These are phyloP conservation scores for Cordyceps cicadae DNA, from an alignment of 2,329 filamentous ascomycete genomes.

Conservation along the genomic window DNA sequence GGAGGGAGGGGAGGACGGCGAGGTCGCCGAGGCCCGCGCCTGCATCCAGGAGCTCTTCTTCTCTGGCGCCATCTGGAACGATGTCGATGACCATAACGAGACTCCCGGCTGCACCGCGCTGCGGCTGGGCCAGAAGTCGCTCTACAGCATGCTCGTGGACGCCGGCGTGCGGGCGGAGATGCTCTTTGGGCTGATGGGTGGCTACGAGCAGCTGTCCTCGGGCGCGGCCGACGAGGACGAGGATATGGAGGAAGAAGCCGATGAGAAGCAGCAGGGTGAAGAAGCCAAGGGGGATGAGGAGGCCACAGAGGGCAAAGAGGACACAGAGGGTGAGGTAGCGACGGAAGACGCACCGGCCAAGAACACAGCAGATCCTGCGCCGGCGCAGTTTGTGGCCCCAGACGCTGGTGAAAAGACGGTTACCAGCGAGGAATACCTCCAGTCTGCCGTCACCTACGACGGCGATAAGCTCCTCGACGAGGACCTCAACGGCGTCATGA, in stretches of 20 bases:
- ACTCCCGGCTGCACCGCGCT: slow-evolving; percentile 84
- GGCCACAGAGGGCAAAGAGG: neutral
- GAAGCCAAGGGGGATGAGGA: slow-evolving; percentile 7
- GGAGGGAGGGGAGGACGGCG: slow-evolving; percentile 29
- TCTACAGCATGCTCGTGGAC: slow-evolving; percentile 80
- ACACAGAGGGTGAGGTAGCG: neutral
- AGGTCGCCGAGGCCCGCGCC: slow-evolving; percentile 53
- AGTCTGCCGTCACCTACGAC: slow-evolving; percentile 56
- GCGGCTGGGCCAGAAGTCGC: slow-evolving; percentile 54
- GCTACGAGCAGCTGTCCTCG: slow-evolving; percentile 65
- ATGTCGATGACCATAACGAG: slow-evolving; percentile 76
- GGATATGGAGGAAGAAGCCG: slow-evolving; percentile 26
- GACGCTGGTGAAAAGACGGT: slow-evolving; percentile 37
- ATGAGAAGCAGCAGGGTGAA: slow-evolving; percentile 20
- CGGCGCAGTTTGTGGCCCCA: slow-evolving; percentile 25
- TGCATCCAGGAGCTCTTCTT: slow-evolving; percentile 71
- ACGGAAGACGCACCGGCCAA: neutral
- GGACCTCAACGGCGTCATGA: slow-evolving; percentile 81
- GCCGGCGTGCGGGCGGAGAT: slow-evolving; percentile 88
- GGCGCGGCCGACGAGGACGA: slow-evolving; percentile 41
- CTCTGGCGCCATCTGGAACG: slow-evolving; percentile 95
- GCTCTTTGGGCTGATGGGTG: slow-evolving; percentile 71
- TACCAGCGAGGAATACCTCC: slow-evolving; percentile 60
- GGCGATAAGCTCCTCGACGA: slow-evolving; percentile 63
- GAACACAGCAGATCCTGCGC: slow-evolving; percentile 17